A percentile compares a stretch with the other conserved stretches of the same genome.
Evolutionary conservation across 257 asterid species (phyloP).

Genomic region (Rauvolfia tetraphylla): DNA sequence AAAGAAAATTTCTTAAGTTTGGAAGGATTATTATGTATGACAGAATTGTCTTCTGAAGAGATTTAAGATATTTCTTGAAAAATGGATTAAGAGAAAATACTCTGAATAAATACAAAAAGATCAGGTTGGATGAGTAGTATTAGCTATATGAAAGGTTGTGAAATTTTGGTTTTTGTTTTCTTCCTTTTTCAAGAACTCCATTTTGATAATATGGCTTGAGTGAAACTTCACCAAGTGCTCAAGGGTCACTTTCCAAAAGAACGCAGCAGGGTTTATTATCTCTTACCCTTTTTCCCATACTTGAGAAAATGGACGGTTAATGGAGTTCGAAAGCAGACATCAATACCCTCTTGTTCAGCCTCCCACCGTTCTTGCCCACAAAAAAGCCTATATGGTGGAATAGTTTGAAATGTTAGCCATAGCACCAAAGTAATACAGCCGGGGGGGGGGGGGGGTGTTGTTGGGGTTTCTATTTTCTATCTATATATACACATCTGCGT

Average conservation of each 20-base stretch:
- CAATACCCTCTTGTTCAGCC: constrained; percentile 23
- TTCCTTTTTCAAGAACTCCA: constrained; percentile 4
- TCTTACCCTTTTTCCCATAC: constrained; percentile 62
- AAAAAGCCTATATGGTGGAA: constrained; percentile 5
- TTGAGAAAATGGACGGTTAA: constrained; percentile 35
- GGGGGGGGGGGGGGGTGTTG: constrained; percentile 11
- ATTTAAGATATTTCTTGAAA: neutral
- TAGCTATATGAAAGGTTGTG: constrained; percentile 4
- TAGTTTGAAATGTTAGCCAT: constrained; percentile 4
- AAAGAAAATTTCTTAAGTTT: too few species aligned
- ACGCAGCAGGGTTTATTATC: constrained; percentile 25
- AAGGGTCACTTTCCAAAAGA: constrained; percentile 48
- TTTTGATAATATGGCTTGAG: constrained; percentile 20
- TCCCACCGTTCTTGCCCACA: constrained; percentile 18
- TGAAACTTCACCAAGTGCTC: constrained; percentile 31
- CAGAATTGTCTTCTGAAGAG: too few species aligned
- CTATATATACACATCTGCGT: constrained; percentile 44
- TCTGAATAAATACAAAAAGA: neutral
- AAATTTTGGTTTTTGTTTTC: constrained; percentile 8
- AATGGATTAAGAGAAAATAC: neutral
- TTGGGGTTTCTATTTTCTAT: constrained; percentile 42
- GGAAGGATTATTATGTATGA: too few species aligned
- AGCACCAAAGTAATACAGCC: constrained; percentile 17
- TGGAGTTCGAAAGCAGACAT: constrained; percentile 37
- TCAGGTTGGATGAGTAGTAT: neutral